phyloP scores from a whole-genome alignment of 257 asterid genomes.

The Solanum chilense region DNA sequence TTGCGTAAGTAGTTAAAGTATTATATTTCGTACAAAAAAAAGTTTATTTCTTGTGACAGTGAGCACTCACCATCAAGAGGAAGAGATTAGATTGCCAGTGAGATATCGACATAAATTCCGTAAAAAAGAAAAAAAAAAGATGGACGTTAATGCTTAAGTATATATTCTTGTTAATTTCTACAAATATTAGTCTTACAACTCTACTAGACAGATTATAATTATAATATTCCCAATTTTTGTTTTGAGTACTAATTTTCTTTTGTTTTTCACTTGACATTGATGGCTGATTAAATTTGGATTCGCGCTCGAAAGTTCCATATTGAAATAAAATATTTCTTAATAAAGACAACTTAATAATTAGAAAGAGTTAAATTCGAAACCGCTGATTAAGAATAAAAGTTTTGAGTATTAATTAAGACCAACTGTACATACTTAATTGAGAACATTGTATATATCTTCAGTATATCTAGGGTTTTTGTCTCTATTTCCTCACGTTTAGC shows the following conservation, averaged over 20 bases:
- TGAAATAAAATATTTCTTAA: too few species aligned
- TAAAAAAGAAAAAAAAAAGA: not conserved
- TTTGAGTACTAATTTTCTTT: not conserved
- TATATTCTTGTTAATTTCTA: not conserved
- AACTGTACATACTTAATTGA: not conserved
- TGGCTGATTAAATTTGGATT: too few species aligned
- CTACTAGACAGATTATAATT: not conserved
- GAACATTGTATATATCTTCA: not conserved
- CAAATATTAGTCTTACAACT: not conserved
- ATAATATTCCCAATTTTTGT: not conserved
- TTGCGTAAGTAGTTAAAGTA: not conserved
- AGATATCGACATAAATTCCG: not conserved
- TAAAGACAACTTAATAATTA: too few species aligned
- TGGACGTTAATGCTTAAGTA: not conserved
- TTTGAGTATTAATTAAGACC: not conserved
- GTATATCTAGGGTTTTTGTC: not conserved
- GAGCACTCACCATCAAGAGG: not conserved
- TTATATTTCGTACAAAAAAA: not conserved
- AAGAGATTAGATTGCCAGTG: not conserved
- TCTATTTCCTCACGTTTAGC: slow-evolving; percentile 21
- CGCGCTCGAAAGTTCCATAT: accelerated
- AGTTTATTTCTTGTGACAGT: not conserved
- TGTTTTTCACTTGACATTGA: too few species aligned
- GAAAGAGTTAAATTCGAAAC: accelerated
- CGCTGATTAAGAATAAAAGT: too few species aligned